These are phyloP conservation scores for Maudiozyma barnettii DNA, from an alignment of 805 yeast genomes.

Conservation along the genomic window DNA sequence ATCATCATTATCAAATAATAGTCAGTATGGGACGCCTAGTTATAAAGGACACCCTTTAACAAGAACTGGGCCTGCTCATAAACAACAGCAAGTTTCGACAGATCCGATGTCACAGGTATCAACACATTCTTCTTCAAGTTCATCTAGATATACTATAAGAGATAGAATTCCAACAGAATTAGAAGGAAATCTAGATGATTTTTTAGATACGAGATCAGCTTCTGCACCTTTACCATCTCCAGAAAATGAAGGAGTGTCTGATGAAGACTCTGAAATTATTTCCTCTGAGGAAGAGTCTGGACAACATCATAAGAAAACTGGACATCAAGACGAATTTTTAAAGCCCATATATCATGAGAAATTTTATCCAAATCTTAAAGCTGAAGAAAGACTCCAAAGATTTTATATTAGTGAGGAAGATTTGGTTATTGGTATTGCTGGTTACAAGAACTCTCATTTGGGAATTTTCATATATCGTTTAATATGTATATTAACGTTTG, in stretches of 20 bases:
- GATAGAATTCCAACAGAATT: slow-evolving; percentile 33
- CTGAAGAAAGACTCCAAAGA: slow-evolving; percentile 53
- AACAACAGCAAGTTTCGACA: slow-evolving; percentile 5
- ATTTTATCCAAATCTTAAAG: slow-evolving; percentile 34
- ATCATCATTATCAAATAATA: slow-evolving; percentile 13
- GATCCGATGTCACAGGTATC: slow-evolving; percentile 12
- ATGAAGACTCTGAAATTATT: slow-evolving; percentile 18
- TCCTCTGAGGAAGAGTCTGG: slow-evolving; percentile 16
- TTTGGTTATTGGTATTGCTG: slow-evolving; percentile 88
- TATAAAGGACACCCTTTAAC: slow-evolving; percentile 17
- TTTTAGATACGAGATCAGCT: slow-evolving; percentile 26
- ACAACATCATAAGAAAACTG: slow-evolving; percentile 17
- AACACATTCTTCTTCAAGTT: slow-evolving; percentile 29
- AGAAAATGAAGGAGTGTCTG: slow-evolving; percentile 10
- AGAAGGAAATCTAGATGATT: slow-evolving; percentile 26
- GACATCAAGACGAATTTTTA: slow-evolving; percentile 24
- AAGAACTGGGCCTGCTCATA: slow-evolving; percentile 18
- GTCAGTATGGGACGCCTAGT: slow-evolving; percentile 10
- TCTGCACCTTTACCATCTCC: slow-evolving; percentile 14
- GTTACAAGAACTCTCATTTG: slow-evolving; percentile 50
- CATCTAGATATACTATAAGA: slow-evolving; percentile 29
- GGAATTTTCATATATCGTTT: slow-evolving; percentile 42
- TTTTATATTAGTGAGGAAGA: slow-evolving; percentile 95
- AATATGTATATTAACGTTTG: slow-evolving; percentile 51
- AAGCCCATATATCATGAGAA: slow-evolving; percentile 35